Evolutionary conservation across 1,284 basidiomycete genomes (phyloP).

Genomic region (Trametes sp.): DNA sequence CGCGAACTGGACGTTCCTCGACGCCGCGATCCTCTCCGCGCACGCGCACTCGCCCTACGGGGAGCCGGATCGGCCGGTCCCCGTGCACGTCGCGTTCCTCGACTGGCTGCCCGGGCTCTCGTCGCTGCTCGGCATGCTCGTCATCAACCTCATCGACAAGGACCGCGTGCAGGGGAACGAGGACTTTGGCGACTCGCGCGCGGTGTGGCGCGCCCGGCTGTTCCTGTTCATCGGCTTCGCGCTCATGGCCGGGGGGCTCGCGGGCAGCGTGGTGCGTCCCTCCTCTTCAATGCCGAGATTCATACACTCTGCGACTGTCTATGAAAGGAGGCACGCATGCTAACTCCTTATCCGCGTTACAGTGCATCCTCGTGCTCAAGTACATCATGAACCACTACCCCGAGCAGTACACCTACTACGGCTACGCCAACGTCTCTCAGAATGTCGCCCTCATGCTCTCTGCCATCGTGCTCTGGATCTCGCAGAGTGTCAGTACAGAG

Average conservation of each 20-base stretch:
- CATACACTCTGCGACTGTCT: background rate
- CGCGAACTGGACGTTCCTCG: constrained; percentile 96
- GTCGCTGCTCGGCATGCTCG: constrained; percentile 92
- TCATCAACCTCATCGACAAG: constrained; percentile 97
- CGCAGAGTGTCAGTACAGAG: constrained; percentile 81
- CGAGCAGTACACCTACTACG: constrained; percentile 89
- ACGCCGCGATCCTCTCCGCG: constrained; percentile 89
- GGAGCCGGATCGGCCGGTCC: constrained; percentile 72
- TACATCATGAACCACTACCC: constrained; percentile 83
- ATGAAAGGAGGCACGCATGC: background rate
- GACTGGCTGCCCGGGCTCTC: constrained; percentile 97
- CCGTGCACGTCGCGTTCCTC: constrained; percentile 89
- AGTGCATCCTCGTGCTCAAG: constrained; percentile 94
- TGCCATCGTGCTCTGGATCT: constrained; percentile 86
- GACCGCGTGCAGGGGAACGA: constrained; percentile 87
- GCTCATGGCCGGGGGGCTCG: constrained; percentile 80
- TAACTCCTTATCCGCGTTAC: constrained; percentile 4
- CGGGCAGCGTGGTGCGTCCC: constrained; percentile 49
- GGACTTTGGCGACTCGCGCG: constrained; percentile 77
- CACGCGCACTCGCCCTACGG: constrained; percentile 79
- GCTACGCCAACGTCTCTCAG: constrained; percentile 93
- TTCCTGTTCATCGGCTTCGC: constrained; percentile 96
- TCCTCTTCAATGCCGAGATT: background rate
- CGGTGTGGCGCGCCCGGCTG: constrained; percentile 68
- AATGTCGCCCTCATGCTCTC: constrained; percentile 94